Evolutionary conservation across 352 stramenopile species (phyloP), one percentile per base, ranked within the genome.

Genomic region (Globisporangium carolinianum): DNA sequence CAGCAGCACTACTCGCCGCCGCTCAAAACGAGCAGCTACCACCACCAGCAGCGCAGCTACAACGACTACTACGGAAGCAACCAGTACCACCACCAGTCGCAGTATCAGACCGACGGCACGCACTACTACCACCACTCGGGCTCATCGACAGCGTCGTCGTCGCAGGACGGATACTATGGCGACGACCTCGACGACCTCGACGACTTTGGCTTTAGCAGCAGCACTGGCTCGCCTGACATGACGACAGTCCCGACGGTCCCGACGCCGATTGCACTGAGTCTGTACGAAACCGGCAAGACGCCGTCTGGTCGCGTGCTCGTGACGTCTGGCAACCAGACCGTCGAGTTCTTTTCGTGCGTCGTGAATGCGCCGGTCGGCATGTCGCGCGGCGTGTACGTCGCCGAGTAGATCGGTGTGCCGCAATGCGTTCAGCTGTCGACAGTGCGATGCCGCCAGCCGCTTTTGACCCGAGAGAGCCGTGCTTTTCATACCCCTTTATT

Each of bases 281-380:
- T 70, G n/a, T 94, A 88, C 62, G 83, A 94, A 60, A 63, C 68
- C 32, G 79, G 77, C 56, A 90, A 90, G 71, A 94, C 76, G 66
- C 83, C 83, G 43, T 89, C 78, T 3, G 83, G 83, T 41, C 66
- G 79, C 67, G 82, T 94, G 39, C 69, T 91, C 58, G 67, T 91
- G 12, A 91, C 83, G 36, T 70, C 75, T 6, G 69, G 81, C 49
- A 89, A 94, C 66, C 83, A 94, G 69, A 91, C 83, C 42, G 72
- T 94, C 64, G 83, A 94, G 71, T 89, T 94, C 62, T 94, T 91
- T 65, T 87, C 79, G 32, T 79, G 78, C 59, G 77, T 74, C n/a
- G 78, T 86, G 12, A 94, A 94, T 47, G 79, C 75, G 38, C 83
- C 83, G 9, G 64, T 83, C 4, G 57, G 52, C 17, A 55, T 66